These are phyloP conservation scores for Nyssa sinensis DNA, from an alignment of 148 eudicot species.

Conservation along the genomic window DNA sequence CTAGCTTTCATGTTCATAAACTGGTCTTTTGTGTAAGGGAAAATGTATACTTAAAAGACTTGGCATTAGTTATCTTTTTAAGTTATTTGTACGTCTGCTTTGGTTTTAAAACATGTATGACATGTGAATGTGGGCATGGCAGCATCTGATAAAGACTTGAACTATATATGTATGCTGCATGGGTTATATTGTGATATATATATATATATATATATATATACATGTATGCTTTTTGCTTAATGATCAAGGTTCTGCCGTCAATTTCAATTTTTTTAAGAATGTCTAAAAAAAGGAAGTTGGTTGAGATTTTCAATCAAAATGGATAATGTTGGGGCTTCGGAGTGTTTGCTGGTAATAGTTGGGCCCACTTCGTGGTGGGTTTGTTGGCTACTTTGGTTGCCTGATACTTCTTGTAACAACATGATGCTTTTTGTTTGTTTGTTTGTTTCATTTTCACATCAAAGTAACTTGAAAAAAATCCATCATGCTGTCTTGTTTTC, in stretches of 20 bases:
- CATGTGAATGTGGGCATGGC: neutral
- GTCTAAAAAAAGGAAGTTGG: neutral
- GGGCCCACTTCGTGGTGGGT: neutral
- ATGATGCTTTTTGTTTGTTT: neutral
- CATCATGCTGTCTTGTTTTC: neutral
- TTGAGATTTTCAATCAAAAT: neutral
- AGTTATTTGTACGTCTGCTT: neutral
- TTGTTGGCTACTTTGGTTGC: neutral
- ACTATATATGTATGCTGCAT: neutral
- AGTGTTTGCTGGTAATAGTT: neutral
- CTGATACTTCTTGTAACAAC: too few relatives aligned
- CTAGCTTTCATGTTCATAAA: conserved; percentile 56
- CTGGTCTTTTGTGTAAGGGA: conserved; percentile 59
- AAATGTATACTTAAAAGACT: neutral
- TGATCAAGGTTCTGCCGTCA: neutral
- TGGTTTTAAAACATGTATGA: neutral
- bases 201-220: neutral
- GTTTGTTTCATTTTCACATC: neutral
- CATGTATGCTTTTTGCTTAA: neutral
- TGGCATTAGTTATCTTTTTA: neutral
- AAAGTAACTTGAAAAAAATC: neutral
- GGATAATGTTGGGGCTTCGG: neutral
- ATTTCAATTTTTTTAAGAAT: neutral
- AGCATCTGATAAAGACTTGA: neutral
- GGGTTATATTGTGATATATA: neutral